phyloP scores from a whole-genome alignment of 306 rosid genomes.

The Rubus parviflorus region DNA sequence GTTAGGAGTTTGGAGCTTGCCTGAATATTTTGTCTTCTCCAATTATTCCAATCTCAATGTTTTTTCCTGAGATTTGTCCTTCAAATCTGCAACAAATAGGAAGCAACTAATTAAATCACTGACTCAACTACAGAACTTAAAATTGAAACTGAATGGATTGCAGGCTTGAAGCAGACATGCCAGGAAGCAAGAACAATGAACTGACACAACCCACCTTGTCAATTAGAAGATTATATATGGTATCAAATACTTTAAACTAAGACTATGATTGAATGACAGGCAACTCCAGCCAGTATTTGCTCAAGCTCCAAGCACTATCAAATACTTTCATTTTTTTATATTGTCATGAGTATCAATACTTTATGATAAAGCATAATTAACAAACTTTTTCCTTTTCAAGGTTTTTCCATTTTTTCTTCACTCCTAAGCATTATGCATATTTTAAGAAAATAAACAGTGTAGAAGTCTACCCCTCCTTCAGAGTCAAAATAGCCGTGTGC shows the following conservation, averaged over 20 bases:
- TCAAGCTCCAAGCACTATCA: background rate
- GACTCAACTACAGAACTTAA: background rate
- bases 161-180: background rate
- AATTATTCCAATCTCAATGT: slow-evolving; percentile 94
- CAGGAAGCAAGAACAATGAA: slow-evolving; percentile 1
- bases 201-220: background rate
- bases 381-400: background rate
- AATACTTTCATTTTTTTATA: background rate
- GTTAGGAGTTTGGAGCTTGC: slow-evolving; percentile 27
- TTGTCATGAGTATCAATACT: background rate
- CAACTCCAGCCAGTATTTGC: background rate
- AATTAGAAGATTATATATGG: background rate
- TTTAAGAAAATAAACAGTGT: background rate
- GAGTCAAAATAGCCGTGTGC: slow-evolving; percentile 92
- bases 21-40: slow-evolving; percentile 83
- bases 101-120: background rate
- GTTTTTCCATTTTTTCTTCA: background rate
- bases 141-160: background rate
- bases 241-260: slow-evolving; percentile 5
- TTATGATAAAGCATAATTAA: background rate
- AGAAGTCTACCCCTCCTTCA: slow-evolving; percentile 77
- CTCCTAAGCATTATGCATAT: background rate
- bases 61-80: slow-evolving; percentile 93
- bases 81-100: slow-evolving; percentile 57
- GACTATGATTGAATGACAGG: background rate